Evolutionary conservation across 2,329 filamentous ascomycete genomes (phyloP), one percentile per base, ranked within the genome.

Genomic region (Penicillium sp.): DNA sequence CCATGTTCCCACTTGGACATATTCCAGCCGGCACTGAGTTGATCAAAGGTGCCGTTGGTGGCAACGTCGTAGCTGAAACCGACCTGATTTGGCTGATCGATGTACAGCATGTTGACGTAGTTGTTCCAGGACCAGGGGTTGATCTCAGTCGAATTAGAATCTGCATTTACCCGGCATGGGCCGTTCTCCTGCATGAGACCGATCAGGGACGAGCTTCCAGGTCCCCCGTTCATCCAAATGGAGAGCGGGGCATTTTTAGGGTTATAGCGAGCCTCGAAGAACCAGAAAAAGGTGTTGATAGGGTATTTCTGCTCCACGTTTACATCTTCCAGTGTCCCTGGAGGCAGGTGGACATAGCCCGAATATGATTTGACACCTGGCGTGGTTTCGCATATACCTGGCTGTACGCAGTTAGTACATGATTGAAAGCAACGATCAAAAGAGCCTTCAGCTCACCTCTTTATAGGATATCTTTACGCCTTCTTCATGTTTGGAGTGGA

Each of bases 251-350:
- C 80, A 40, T 76, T 78, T 7, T 65, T 59, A 1, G 81, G 73
- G 55, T 75, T 70, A 44, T 78, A 72, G 6, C 79, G 72, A 6
- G 81, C 72, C 57, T 83, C 81, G 57, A 84, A 79, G 60, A 83
- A 84, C 80, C 81, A 82, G 66, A 84, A 86, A 66, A 83, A 85
- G 43, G 79, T 83, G 60, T 82, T 82, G 56, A 82, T 81, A 2
- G 76, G 72, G 56, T 82, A 82, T 48, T 79, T 65, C 56, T 81
- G 79, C 31, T 67, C 58, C 24, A 71, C 68, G 29, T 63, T 55
- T 4, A 72, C 55, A 42, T 77, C 65, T 27, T 64, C 56, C 39
- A 73, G 56, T 1, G 73, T 68, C 25, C 71, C 72, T 2, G 75
- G 73, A 1, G 79, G 78, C 3, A 84, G 72, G 63, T 80, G 76